A percentile compares a stretch with the other conserved stretches of the same genome.
Conservation (phyloP, 2,329 filamentous ascomycete genomes). For the Aspergillus glaucus region DNA sequence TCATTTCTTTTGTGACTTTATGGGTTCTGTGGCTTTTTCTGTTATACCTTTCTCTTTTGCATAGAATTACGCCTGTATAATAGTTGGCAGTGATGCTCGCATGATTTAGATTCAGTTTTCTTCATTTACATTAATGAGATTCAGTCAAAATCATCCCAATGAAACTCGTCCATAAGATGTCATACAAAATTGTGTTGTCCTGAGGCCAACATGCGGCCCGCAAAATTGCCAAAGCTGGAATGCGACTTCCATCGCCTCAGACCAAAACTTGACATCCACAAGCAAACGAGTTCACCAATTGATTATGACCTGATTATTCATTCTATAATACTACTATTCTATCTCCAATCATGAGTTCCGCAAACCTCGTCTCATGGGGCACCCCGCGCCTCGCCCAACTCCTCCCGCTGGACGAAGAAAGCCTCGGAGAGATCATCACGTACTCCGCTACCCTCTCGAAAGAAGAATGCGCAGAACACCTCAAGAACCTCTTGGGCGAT, state of each 20-base stretch:
- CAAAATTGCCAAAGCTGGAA: neutral
- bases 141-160: neutral
- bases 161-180: neutral
- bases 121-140: neutral
- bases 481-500: slow-evolving; percentile 82
- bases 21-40: slow-evolving; percentile 5
- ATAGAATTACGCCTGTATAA: slow-evolving; percentile 15
- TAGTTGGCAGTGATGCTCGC: slow-evolving; percentile 7
- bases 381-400: slow-evolving; percentile 68
- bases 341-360: slow-evolving; percentile 21
- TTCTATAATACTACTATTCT: slow-evolving; percentile 9
- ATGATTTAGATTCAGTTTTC: neutral
- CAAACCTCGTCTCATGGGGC: slow-evolving; percentile 48
- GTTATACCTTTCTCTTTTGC: slow-evolving; percentile 9
- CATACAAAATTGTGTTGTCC: slow-evolving; percentile 15
- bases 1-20: slow-evolving; percentile 8
- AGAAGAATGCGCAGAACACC: slow-evolving; percentile 71
- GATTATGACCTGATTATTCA: neutral
- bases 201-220: slow-evolving; percentile 8
- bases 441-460: slow-evolving; percentile 74
- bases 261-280: neutral
- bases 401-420: slow-evolving; percentile 76
- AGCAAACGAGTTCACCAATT: neutral
- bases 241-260: neutral
- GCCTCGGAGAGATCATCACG: slow-evolving; percentile 74